These are phyloP conservation scores for Irineochytrium annulatum DNA, from an alignment of 192 early-diverging fungal genomes.

Conservation along the genomic window DNA sequence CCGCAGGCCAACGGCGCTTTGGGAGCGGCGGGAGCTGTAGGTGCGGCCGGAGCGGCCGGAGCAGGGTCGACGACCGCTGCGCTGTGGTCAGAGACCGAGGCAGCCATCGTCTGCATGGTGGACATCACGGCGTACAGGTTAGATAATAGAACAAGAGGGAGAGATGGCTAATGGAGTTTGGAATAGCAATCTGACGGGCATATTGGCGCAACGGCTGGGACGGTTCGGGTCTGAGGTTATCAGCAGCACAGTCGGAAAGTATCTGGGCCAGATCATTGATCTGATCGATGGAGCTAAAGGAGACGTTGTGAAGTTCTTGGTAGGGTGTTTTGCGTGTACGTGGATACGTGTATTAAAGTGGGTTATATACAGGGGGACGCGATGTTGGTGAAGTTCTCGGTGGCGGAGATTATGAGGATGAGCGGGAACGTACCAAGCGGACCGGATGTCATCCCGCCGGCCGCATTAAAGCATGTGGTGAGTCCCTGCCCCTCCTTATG, in stretches of 20 bases:
- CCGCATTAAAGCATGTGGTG: background rate
- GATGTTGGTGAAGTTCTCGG: background rate
- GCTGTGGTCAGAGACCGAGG: too few relatives aligned
- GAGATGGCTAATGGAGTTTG: too few relatives aligned
- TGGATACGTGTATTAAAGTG: too few relatives aligned
- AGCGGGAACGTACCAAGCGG: background rate
- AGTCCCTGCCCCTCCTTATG: background rate
- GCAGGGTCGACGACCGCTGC: too few relatives aligned
- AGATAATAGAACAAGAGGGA: too few relatives aligned
- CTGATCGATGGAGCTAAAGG: background rate
- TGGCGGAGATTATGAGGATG: background rate
- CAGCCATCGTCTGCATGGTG: background rate
- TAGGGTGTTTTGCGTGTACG: too few relatives aligned
- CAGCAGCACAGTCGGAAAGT: slow-evolving; percentile 1
- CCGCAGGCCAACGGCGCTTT: too few relatives aligned
- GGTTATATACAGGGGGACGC: background rate
- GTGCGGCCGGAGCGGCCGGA: too few relatives aligned
- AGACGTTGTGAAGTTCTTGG: slow-evolving; percentile 2
- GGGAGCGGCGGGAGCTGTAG: too few relatives aligned
- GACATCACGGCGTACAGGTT: background rate
- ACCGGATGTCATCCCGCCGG: background rate
- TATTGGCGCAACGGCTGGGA: background rate
- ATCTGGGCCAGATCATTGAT: slow-evolving; percentile 2
- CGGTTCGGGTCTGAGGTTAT: background rate
- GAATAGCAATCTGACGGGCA: background rate